These are phyloP conservation scores for Verticillium zaregamsianum DNA, from an alignment of 2,329 filamentous ascomycete species.

Conservation along the genomic window DNA sequence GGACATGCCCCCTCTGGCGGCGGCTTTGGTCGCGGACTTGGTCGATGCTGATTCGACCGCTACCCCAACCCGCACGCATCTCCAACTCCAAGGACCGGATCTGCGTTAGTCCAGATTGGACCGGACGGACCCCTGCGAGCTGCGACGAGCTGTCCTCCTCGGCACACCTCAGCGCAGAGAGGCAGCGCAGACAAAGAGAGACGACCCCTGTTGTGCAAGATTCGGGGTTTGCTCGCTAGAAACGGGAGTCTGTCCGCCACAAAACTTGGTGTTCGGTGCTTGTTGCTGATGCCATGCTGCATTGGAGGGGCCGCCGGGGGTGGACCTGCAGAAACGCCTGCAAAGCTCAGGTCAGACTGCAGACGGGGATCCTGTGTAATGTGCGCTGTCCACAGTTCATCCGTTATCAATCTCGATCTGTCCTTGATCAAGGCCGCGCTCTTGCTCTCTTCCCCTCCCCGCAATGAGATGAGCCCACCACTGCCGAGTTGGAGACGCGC, in stretches of 20 bases:
- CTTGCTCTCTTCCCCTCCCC: neutral
- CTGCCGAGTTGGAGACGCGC: neutral
- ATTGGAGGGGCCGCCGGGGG: neutral
- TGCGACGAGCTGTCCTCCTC: neutral
- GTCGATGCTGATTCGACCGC: neutral
- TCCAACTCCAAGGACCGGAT: neutral
- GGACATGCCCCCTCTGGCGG: neutral
- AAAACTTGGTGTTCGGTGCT: neutral
- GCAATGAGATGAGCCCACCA: neutral
- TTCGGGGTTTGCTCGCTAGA: neutral
- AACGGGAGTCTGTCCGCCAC: neutral
- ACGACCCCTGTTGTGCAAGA: neutral
- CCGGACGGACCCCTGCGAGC: neutral
- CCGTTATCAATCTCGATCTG: neutral
- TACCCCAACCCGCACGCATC: neutral
- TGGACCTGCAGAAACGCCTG: neutral
- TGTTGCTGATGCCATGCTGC: neutral
- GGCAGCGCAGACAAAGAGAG: neutral
- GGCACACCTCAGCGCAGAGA: neutral
- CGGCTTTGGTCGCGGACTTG: slow-evolving; percentile 3
- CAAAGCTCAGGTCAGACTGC: neutral
- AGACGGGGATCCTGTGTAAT: neutral
- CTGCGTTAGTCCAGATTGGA: neutral
- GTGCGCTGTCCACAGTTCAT: neutral
- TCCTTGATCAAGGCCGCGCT: neutral